A percentile compares a stretch with the other conserved stretches of the same genome.
These are phyloP conservation scores for Cubamyces sp. DNA, from an alignment of 768 basidiomycete species.

Conservation along the genomic window DNA sequence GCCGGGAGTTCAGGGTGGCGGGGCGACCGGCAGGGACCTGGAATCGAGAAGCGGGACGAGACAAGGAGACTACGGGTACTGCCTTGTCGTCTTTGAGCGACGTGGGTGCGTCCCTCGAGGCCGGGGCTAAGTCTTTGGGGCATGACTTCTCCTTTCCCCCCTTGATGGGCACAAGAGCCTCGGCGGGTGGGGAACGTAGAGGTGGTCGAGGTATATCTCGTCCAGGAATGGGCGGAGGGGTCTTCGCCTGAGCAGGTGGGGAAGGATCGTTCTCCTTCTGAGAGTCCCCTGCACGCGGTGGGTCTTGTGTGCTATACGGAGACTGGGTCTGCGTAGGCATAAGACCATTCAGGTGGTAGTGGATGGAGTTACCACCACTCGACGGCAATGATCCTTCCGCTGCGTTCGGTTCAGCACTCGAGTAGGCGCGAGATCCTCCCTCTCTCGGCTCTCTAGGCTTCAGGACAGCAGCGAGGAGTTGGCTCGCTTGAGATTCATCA, in stretches of 20 bases:
- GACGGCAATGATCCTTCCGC: slow-evolving; percentile 7
- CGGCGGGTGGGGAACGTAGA: slow-evolving; percentile 8
- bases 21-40: slow-evolving; percentile 15
- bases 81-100: slow-evolving; percentile 29
- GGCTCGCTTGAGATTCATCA: slow-evolving; percentile 32
- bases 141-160: not conserved
- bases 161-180: not conserved
- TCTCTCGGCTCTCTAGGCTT: slow-evolving; percentile 12
- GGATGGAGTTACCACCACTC: slow-evolving; percentile 34
- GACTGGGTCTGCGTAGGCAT: slow-evolving; percentile 58
- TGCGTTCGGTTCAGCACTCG: not conserved
- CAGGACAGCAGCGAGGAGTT: slow-evolving; percentile 24
- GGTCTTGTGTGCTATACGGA: slow-evolving; percentile 39
- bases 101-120: not conserved
- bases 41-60: slow-evolving; percentile 19
- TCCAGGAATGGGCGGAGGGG: slow-evolving; percentile 20
- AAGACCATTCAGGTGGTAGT: slow-evolving; percentile 63
- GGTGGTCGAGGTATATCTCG: not conserved
- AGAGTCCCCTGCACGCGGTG: slow-evolving; percentile 42
- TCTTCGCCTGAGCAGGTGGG: slow-evolving; percentile 18
- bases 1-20: slow-evolving; percentile 31
- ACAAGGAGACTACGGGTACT: slow-evolving; percentile 38
- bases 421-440: not conserved
- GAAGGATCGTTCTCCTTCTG: slow-evolving; percentile 56
- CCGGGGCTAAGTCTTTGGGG: not conserved